Evolutionary conservation across 2,329 filamentous ascomycete species (phyloP), one percentile per base, ranked within the genome.

Genomic region (Rhexocercosporidium sp.): DNA sequence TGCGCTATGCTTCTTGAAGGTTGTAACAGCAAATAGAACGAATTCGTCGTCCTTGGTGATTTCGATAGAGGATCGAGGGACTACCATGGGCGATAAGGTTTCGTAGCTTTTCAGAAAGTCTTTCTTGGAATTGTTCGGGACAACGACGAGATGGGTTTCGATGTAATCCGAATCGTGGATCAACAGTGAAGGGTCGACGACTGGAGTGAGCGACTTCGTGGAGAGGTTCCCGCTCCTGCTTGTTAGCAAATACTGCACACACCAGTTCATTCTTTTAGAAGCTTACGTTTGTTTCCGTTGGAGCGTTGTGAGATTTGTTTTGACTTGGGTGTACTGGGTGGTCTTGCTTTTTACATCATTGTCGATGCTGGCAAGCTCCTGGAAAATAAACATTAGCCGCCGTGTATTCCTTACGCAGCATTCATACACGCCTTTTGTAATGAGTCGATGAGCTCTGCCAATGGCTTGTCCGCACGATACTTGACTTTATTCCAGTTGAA

Each of bases 401-500:
- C 31, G 56, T 51, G 39, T 22, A 27, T 39, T 5, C 2, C 18
- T 31, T 37, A 59, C 41, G 7, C 2, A 46, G 31, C 12, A 14
- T 20, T 29, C 3, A 2, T 29, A 57, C 74, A 16, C 75, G 93
- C 93, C 88, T 97, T 97, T 78, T 97, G 93, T 66, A 99, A 82
- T 47, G 90, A 90, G 78, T 94, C 92, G 74, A 97, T 91, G 67
- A 98, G 85, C 77, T 98, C 95, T 65, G 89, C 86, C 69, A 99
- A 87, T 60, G 95, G 88, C 79, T 95, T 96, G 80, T 99, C 96
- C 70, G 92, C 91, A 75, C 96, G 90, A 81, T 98, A 99, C 79
- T 97, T 96, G 81, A 97, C 93, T 81, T 96, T 97, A 83, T 98
- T 98, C 96, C 96, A 99, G 72, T 88, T 87, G 81, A 98, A 99